A percentile compares a stretch with the other conserved stretches of the same genome.
These are phyloP conservation scores for Thalassiosira hispida DNA, from an alignment of 352 stramenopile genomes.

Conservation along the genomic window DNA sequence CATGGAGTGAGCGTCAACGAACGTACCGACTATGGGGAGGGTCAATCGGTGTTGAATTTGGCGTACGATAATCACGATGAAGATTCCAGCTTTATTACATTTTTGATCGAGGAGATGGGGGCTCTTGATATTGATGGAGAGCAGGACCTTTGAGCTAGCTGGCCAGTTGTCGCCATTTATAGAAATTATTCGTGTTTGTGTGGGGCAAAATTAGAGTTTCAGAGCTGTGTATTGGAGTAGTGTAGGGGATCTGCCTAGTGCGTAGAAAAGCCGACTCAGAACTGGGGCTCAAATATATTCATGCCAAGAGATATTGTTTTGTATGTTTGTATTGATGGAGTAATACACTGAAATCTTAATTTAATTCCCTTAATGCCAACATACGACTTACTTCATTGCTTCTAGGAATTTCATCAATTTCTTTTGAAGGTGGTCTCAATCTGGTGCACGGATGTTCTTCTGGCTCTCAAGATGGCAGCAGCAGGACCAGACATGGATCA, in stretches of 20 bases:
- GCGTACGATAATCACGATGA: constrained; percentile 36
- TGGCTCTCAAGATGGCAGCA: too few relatives aligned
- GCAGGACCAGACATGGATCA: too few relatives aligned
- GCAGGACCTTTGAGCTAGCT: constrained; percentile 9
- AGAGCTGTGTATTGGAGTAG: constrained; percentile 10
- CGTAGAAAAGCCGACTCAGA: constrained; percentile 87
- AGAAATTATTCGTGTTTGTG: background rate
- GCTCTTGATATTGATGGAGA: constrained; percentile 4
- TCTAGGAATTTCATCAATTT: too few relatives aligned
- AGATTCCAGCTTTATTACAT: constrained; percentile 39
- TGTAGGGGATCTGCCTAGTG: constrained; percentile 67
- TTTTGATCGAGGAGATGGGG: constrained; percentile 25
- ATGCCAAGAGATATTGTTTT: too few relatives aligned
- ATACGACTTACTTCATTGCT: too few relatives aligned
- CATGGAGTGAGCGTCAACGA: constrained; percentile 42
- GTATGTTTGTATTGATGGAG: too few relatives aligned
- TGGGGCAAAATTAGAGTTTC: background rate
- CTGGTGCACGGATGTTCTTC: too few relatives aligned
- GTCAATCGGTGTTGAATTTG: constrained; percentile 30
- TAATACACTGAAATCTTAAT: too few relatives aligned
- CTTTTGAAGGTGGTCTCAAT: too few relatives aligned
- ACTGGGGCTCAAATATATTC: constrained; percentile 70
- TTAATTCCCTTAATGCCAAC: too few relatives aligned
- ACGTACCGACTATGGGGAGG: constrained; percentile 36
- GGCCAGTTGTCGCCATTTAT: background rate